Evolutionary conservation across 164 flowering plant species (phyloP), one percentile per base, ranked within the genome.

Genomic region (Berberis thunbergii): DNA sequence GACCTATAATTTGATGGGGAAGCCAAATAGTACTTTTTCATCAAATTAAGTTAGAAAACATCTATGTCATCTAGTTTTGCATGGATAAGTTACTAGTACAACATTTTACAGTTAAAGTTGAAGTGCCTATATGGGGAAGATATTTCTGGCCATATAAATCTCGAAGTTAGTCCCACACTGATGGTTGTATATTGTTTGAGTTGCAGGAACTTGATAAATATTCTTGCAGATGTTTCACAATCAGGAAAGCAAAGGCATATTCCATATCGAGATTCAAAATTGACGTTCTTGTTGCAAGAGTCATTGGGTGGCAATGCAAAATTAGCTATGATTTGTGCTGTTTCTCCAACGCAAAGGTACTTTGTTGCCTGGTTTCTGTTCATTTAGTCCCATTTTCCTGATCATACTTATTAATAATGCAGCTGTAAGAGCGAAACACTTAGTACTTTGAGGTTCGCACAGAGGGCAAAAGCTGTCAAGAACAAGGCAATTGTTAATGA

Each of bases 241-340:
- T 79, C 93, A 26, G 97, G 97, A 76, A 95, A 86, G 76, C 96
- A 86, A 69, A 84, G 99, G 69, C 99, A 95, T 77, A 91, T 95
- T 41, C 99, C 99, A 5, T 95, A 95, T 55, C 81, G 99, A 76
- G 97, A 95, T 78, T 95, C 99, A 57, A 84, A 79, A 77, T 73
- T 95, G 80, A 95, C 99, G 48, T 95, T 95, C 74, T 80, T 95
- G 60, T 73, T 95, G 71, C 97, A 95, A 79, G 99, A 95, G 58
- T 95, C 99, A 65, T 88, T 95, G 13, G 99, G 99, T 48, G 99
- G 99, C 60, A 95, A 95, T 83, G 99, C 97, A 61, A 95, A 88
- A 66, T 60, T 91, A 60, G 94, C 96, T 48, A 89, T 95, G 96
- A 80, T 95, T 41, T 95, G 99, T 85, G 97, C 99, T 52, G 77